phyloP scores from a whole-genome alignment of 768 basidiomycete genomes.

The Pleurotus platypus region DNA sequence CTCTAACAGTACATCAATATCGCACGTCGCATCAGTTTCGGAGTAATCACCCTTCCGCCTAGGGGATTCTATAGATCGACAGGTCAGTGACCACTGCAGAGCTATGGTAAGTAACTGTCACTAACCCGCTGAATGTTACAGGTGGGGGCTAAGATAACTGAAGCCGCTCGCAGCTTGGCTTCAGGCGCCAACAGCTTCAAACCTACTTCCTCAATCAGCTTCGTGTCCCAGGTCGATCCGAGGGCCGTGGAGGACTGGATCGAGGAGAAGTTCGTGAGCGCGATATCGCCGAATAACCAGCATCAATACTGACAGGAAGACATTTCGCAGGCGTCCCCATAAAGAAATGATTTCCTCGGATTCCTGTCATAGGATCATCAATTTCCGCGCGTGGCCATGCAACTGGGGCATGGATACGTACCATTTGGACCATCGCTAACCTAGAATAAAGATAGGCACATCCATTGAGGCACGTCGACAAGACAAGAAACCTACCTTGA shows the following conservation, averaged over 20 bases:
- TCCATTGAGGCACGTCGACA: background rate
- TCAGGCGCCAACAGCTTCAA: slow-evolving; percentile 65
- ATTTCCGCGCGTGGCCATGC: background rate
- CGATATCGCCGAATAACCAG: no score
- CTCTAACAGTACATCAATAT: slow-evolving; percentile 31
- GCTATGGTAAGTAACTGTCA: background rate
- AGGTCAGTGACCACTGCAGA: slow-evolving; percentile 2
- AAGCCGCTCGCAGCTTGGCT: slow-evolving; percentile 66
- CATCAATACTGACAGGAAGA: slow-evolving; percentile 42
- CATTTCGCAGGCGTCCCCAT: slow-evolving; percentile 81
- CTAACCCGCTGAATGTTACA: slow-evolving; percentile 79
- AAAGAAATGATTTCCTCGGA: slow-evolving; percentile 73
- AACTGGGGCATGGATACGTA: slow-evolving; percentile 10
- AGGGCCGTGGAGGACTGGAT: slow-evolving; percentile 63
- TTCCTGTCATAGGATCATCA: background rate
- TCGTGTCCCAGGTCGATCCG: slow-evolving; percentile 70
- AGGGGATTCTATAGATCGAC: slow-evolving; percentile 50
- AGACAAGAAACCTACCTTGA: slow-evolving; percentile 46
- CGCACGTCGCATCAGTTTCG: background rate
- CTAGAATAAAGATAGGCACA: slow-evolving; percentile 23
- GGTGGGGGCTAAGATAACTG: slow-evolving; percentile 73
- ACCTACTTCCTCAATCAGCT: slow-evolving; percentile 61
- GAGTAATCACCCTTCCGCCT: slow-evolving; percentile 53
- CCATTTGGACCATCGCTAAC: slow-evolving; percentile 84
- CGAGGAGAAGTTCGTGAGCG: no score